phyloP scores from a whole-genome alignment of 148 eudicot species.

The Chenopodium quinoa region DNA sequence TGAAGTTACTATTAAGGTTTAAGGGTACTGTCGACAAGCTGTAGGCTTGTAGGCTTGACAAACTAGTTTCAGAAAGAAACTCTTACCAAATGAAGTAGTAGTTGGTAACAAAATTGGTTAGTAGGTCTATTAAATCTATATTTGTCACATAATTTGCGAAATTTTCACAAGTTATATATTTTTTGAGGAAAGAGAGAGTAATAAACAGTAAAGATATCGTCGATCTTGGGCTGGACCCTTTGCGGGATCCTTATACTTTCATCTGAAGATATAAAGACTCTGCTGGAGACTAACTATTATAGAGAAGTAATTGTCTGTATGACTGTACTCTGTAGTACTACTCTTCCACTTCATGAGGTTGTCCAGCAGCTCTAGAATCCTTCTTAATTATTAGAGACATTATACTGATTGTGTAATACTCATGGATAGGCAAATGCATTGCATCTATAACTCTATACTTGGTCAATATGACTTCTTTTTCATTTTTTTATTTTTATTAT shows the following conservation, averaged over 20 bases:
- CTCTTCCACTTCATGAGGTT: background rate
- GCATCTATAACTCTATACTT: no score
- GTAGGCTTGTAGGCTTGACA: background rate
- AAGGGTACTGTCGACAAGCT: background rate
- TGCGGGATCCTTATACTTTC: background rate
- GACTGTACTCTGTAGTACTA: no score
- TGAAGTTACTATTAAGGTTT: no score
- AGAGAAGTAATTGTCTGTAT: background rate
- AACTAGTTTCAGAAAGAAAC: background rate
- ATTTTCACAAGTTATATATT: no score
- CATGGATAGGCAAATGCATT: background rate
- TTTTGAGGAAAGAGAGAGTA: background rate
- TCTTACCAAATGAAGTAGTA: no score
- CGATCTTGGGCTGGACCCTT: background rate
- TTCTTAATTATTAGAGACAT: background rate
- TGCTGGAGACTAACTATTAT: background rate
- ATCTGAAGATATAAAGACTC: no score
- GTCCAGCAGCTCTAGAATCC: background rate
- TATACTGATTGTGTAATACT: background rate
- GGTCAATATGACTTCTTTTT: background rate
- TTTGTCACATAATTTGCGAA: no score
- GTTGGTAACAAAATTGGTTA: no score
- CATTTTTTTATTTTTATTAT: background rate
- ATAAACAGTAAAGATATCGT: background rate
- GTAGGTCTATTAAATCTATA: no score